phyloP scores from a whole-genome alignment of 192 early-diverging fungal genomes.

The Backusella parvicylindrica region DNA sequence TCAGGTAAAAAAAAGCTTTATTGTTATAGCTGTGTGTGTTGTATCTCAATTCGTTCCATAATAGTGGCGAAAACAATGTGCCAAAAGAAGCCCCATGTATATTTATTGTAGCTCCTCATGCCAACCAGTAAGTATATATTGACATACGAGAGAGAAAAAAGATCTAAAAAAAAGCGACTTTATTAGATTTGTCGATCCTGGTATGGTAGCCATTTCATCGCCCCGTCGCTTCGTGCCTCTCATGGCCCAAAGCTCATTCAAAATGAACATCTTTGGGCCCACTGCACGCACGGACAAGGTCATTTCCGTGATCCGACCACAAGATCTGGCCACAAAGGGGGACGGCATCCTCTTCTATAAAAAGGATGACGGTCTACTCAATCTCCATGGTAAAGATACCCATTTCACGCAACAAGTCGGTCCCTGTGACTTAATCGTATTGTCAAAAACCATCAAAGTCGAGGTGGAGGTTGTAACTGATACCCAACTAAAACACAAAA shows the following conservation, averaged over 20 bases:
- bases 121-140: slow-evolving; percentile 58
- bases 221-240: slow-evolving; percentile 70
- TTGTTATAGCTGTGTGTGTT: too few relatives aligned
- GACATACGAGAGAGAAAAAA: background rate
- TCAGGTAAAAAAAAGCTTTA: slow-evolving; percentile 22
- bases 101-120: slow-evolving; percentile 82
- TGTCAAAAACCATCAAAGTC: slow-evolving; percentile 38
- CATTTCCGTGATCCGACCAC: slow-evolving; percentile 89
- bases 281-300: slow-evolving; percentile 71
- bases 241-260: slow-evolving; percentile 80
- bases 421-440: slow-evolving; percentile 52
- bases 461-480: slow-evolving; percentile 80
- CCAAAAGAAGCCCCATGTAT: slow-evolving; percentile 85
- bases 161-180: slow-evolving; percentile 32
- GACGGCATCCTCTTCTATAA: slow-evolving; percentile 58
- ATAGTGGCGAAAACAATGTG: slow-evolving; percentile 71
- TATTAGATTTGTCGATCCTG: slow-evolving; percentile 78
- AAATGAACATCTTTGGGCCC: slow-evolving; percentile 75
- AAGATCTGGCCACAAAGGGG: slow-evolving; percentile 75
- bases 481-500: slow-evolving; percentile 65
- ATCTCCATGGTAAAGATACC: slow-evolving; percentile 63
- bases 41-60: background rate
- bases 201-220: slow-evolving; percentile 79
- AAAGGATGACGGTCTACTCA: slow-evolving; percentile 49
- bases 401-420: slow-evolving; percentile 63